Conservation (phyloP, 2,329 filamentous ascomycete genomes). For the Phyllosticta citribraziliensis region DNA sequence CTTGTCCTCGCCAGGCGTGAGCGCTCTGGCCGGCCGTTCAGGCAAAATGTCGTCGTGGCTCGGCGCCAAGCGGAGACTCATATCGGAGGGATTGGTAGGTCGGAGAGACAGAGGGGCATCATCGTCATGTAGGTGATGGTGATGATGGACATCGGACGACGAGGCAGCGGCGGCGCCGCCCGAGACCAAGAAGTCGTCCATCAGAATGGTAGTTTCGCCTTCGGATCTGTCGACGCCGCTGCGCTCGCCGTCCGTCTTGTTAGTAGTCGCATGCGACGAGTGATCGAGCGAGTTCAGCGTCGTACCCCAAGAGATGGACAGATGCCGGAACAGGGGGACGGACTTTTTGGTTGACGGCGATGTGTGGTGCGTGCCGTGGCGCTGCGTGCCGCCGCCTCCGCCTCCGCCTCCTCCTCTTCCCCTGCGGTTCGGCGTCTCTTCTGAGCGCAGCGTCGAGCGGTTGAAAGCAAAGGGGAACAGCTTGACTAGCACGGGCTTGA, state of each 20-base stretch:
- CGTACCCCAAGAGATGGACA: background rate
- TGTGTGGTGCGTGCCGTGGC: background rate
- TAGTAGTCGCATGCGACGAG: background rate
- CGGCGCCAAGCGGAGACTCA: background rate
- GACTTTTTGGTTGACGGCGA: background rate
- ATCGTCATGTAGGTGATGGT: background rate
- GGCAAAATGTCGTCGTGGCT: background rate
- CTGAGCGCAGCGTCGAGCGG: background rate
- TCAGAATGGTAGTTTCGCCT: background rate
- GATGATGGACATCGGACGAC: background rate
- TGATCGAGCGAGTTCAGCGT: background rate
- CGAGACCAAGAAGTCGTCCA: background rate
- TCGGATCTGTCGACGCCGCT: background rate
- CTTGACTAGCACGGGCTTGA: slow-evolving; percentile 22
- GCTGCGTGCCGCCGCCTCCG: background rate
- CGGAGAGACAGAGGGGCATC: background rate
- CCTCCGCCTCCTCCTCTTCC: background rate
- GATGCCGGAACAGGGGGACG: background rate
- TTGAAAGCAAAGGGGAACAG: slow-evolving; percentile 38
- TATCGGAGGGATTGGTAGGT: background rate
- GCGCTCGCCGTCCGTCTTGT: background rate
- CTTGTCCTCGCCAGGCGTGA: background rate
- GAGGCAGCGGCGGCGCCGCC: background rate
- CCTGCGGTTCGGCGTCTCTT: background rate
- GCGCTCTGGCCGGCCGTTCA: background rate